Evolutionary conservation across 2,329 filamentous ascomycete genomes (phyloP).

Genomic region (Aureobasidium sp.): DNA sequence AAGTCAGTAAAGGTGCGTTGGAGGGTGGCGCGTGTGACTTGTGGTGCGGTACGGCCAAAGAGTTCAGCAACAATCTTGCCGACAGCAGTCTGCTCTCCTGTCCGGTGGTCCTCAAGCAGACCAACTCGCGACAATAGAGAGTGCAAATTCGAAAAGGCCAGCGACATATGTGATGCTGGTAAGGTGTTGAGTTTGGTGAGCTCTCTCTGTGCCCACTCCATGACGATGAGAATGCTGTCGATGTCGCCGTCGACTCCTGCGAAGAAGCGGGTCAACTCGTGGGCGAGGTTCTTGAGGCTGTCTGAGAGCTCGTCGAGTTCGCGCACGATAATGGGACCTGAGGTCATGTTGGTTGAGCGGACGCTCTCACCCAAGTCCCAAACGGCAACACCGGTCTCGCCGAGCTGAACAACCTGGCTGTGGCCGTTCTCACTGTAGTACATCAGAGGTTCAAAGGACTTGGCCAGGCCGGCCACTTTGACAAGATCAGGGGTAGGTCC

Average conservation of each 20-base stretch:
- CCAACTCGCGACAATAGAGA: slow-evolving; percentile 60
- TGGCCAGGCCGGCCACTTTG: slow-evolving; percentile 81
- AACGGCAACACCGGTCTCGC: slow-evolving; percentile 85
- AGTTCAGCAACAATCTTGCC: slow-evolving; percentile 62
- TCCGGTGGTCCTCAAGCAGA: slow-evolving; percentile 31
- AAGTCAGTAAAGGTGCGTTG: slow-evolving; percentile 86
- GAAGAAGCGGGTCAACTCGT: slow-evolving; percentile 87
- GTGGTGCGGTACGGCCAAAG: slow-evolving; percentile 71
- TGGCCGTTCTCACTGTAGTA: slow-evolving; percentile 90
- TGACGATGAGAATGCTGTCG: slow-evolving; percentile 84
- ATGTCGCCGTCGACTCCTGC: slow-evolving; percentile 89
- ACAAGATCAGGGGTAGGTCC: slow-evolving; percentile 74
- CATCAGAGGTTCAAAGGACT: slow-evolving; percentile 87
- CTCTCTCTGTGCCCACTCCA: slow-evolving; percentile 92
- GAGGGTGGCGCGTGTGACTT: slow-evolving; percentile 70
- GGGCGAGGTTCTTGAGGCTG: slow-evolving; percentile 71
- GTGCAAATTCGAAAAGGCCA: slow-evolving; percentile 79
- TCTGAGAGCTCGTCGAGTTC: slow-evolving; percentile 82
- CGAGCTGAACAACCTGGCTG: slow-evolving; percentile 75
- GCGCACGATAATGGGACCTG: slow-evolving; percentile 73
- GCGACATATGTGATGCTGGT: slow-evolving; percentile 56
- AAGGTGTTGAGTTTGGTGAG: slow-evolving; percentile 59
- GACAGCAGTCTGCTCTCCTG: slow-evolving; percentile 55
- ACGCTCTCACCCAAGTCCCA: slow-evolving; percentile 93
- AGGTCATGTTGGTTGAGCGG: slow-evolving; percentile 81